Evolutionary conservation across 495 filamentous ascomycete genomes (phyloP).

Genomic region (Penicillium lagena): DNA sequence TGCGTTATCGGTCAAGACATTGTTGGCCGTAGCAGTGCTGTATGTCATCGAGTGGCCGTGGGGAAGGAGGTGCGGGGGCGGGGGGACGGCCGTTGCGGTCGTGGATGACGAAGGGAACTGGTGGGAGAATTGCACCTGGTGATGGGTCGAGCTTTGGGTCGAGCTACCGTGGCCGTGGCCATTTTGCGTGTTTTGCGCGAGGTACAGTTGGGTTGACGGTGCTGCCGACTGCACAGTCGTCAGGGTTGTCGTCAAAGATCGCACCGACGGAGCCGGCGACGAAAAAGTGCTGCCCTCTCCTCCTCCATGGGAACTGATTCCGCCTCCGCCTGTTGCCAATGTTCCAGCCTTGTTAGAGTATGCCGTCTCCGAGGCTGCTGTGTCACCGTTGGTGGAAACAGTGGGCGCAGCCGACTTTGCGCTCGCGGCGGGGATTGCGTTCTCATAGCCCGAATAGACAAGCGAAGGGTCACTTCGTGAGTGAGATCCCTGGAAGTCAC

Average conservation of each 20-base stretch:
- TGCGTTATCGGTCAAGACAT: conserved; percentile 86
- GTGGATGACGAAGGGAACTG: conserved; percentile 67
- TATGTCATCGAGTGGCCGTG: conserved; percentile 76
- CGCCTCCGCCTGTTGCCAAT: conserved; percentile 55
- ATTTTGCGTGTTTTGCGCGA: conserved; percentile 32
- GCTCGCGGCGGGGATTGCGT: conserved; percentile 50
- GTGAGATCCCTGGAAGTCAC: conserved; percentile 19
- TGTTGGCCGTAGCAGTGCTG: conserved; percentile 82
- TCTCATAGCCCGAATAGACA: conserved; percentile 51
- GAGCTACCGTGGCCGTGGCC: conserved; percentile 36
- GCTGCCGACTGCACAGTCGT: conserved; percentile 91
- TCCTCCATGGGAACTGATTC: conserved; percentile 59
- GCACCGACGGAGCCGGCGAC: conserved; percentile 84
- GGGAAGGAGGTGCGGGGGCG: conserved; percentile 66
- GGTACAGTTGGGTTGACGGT: conserved; percentile 55
- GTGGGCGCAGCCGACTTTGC: conserved; percentile 72
- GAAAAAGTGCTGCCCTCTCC: conserved; percentile 84
- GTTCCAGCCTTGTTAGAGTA: conserved; percentile 71
- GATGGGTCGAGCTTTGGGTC: conserved; percentile 42
- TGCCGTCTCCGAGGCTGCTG: conserved; percentile 64
- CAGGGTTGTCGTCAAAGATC: conserved; percentile 87
- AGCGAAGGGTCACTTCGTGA: conserved; percentile 49
- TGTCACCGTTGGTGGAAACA: conserved; percentile 72
- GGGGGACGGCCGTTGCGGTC: conserved; percentile 72
- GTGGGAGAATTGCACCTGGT: conserved; percentile 71